Conservation (phyloP, 129 eudicot species). For the Lactuca saligna region DNA sequence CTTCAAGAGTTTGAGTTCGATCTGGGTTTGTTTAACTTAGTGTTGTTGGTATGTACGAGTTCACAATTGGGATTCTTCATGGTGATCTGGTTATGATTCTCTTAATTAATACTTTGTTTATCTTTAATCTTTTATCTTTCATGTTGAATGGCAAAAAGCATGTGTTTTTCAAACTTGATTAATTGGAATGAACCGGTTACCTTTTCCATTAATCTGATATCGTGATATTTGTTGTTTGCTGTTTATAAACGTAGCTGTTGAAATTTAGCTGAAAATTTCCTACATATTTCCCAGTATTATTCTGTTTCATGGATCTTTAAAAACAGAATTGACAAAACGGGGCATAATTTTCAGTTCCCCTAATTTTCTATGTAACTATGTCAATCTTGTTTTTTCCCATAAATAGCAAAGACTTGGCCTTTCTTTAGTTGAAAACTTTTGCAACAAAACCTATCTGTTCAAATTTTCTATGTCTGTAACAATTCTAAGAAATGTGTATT, state of each 20-base stretch:
- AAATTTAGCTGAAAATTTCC: neutral
- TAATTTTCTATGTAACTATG: conserved; percentile 1
- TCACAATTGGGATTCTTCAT: conserved; percentile 17
- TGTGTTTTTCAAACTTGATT: conserved; percentile 18
- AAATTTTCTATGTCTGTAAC: neutral
- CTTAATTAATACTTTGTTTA: neutral
- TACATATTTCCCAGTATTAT: neutral
- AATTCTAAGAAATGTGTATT: conserved; percentile 6
- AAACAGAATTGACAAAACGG: conserved; percentile 14
- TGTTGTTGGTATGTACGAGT: conserved; percentile 19
- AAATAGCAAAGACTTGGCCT: neutral
- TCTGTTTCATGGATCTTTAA: neutral
- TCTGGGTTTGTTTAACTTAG: conserved; percentile 22
- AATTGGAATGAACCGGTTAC: neutral
- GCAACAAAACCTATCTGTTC: neutral
- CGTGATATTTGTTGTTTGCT: neutral
- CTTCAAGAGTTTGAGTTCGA: conserved; percentile 5
- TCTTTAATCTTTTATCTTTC: neutral
- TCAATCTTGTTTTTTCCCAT: conserved; percentile 23
- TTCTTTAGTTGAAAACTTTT: conserved; percentile 19
- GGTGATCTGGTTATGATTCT: conserved; percentile 19
- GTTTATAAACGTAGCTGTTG: conserved; percentile 15
- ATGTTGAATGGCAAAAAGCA: neutral
- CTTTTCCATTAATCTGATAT: conserved; percentile 28
- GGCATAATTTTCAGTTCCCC: conserved; percentile 27